A percentile compares a stretch with the other conserved stretches of the same genome.
Evolutionary conservation across 306 rosid genomes (phyloP).

Genomic region (Glycyrrhiza uralensis): DNA sequence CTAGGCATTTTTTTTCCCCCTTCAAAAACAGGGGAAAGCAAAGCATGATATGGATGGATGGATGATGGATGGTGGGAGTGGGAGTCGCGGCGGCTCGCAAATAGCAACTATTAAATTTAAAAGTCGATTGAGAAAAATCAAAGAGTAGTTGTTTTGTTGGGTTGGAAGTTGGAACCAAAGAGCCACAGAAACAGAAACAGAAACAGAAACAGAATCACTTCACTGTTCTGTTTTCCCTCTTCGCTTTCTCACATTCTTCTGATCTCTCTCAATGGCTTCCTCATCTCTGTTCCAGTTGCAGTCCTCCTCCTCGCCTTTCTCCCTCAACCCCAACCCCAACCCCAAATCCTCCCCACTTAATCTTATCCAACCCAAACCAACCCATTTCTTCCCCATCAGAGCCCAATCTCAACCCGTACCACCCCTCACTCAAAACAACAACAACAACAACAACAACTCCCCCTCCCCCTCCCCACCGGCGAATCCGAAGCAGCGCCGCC

Average conservation of each 20-base stretch:
- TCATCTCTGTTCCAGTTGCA: slow-evolving; percentile 39
- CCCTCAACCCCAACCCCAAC: slow-evolving; percentile 30
- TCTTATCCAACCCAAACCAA: background rate
- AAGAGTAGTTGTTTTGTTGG: too few species aligned
- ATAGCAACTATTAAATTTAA: too few species aligned
- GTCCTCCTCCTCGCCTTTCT: slow-evolving; percentile 28
- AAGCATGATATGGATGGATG: too few species aligned
- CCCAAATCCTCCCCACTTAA: slow-evolving; percentile 10
- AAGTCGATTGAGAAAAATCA: too few species aligned
- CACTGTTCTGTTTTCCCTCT: too few species aligned
- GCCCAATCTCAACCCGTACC: slow-evolving; percentile 31
- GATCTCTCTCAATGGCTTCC: slow-evolving; percentile 32
- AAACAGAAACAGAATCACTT: too few species aligned
- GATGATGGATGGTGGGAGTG: background rate
- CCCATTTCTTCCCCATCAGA: slow-evolving; percentile 19
- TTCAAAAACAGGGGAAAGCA: too few species aligned
- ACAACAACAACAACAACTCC: background rate
- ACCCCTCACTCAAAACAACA: slow-evolving; percentile 5
- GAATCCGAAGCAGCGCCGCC: slow-evolving; percentile 48
- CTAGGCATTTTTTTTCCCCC: too few species aligned
- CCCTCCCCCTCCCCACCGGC: background rate
- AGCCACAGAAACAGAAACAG: too few species aligned
- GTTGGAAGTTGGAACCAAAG: too few species aligned
- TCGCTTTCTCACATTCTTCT: too few species aligned
- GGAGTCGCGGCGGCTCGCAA: background rate